Evolutionary conservation across 768 basidiomycete genomes (phyloP).

Genomic region (Podaxis rugospora): DNA sequence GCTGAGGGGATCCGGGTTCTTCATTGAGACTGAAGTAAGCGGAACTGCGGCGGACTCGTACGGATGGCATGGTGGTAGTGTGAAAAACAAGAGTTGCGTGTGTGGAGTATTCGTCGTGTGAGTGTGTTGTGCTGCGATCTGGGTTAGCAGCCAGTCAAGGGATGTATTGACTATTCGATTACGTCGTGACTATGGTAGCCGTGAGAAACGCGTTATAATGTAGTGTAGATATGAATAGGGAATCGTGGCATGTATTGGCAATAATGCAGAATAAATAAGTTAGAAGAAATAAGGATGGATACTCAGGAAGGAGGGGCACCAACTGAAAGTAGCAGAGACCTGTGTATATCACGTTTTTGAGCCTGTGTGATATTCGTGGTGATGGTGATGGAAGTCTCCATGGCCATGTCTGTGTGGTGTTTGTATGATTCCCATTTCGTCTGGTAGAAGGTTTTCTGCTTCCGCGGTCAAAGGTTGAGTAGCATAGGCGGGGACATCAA

Average conservation of each 20-base stretch:
- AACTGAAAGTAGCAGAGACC: no score
- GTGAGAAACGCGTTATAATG: not conserved
- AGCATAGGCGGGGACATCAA: slow-evolving; percentile 10
- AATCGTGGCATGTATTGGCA: not conserved
- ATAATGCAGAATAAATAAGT: not conserved
- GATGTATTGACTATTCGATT: not conserved
- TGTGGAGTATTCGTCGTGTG: no score
- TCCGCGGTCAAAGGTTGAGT: slow-evolving; percentile 34
- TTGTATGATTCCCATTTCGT: slow-evolving; percentile 8
- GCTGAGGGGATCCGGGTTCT: not conserved
- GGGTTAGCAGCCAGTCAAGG: not conserved
- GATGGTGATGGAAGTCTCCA: not conserved
- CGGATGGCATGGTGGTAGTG: slow-evolving; percentile 11
- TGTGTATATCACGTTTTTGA: not conserved
- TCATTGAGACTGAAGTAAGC: slow-evolving; percentile 6
- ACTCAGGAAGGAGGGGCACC: no score
- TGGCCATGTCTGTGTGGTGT: not conserved
- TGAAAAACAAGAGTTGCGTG: no score
- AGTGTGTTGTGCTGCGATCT: not conserved
- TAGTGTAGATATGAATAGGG: not conserved
- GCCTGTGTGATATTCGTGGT: not conserved
- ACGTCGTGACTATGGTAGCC: not conserved
- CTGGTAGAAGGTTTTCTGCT: slow-evolving; percentile 30
- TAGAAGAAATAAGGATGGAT: not conserved
- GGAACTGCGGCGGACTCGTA: slow-evolving; percentile 5